These are phyloP conservation scores for Tetracladium setigerum DNA, from an alignment of 495 filamentous ascomycete species.

Conservation along the genomic window DNA sequence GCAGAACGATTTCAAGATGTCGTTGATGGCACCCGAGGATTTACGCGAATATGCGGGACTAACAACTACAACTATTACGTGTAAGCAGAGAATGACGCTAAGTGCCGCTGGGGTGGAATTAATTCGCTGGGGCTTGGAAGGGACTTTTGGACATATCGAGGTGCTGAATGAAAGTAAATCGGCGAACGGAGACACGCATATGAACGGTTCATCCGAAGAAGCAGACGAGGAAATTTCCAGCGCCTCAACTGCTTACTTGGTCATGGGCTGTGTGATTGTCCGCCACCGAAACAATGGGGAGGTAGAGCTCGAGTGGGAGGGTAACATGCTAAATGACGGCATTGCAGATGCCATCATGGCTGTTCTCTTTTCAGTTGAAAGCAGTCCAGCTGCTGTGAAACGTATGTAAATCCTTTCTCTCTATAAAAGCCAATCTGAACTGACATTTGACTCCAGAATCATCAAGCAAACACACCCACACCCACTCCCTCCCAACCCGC, in stretches of 20 bases:
- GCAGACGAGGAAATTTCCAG: conserved; percentile 51
- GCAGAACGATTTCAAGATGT: conserved; percentile 94
- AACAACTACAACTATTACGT: conserved; percentile 85
- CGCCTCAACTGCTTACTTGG: conserved; percentile 53
- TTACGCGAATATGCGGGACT: conserved; percentile 91
- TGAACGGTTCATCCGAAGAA: conserved; percentile 41
- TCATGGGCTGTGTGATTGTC: conserved; percentile 87
- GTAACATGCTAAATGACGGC: conserved; percentile 94
- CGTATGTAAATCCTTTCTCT: conserved; percentile 44
- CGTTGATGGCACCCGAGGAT: conserved; percentile 92
- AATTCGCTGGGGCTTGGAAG: conserved; percentile 88
- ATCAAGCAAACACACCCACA: conserved; percentile 48
- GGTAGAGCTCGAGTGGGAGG: conserved; percentile 92
- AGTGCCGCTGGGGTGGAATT: conserved; percentile 83
- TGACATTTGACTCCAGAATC: conserved; percentile 29
- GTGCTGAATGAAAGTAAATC: conserved; percentile 45
- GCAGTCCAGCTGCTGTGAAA: conserved; percentile 88
- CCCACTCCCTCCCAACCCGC: conserved; percentile 40
- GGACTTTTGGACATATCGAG: conserved; percentile 83
- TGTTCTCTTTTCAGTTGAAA: conserved; percentile 82
- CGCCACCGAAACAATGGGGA: conserved; percentile 62
- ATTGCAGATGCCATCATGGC: conserved; percentile 95
- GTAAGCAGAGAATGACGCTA: conserved; percentile 79
- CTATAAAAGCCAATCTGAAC: neutral
- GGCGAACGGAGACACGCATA: conserved; percentile 38